Conservation (phyloP, 129 eudicot genomes). For the Chrysanthemum lavandulifolium region DNA sequence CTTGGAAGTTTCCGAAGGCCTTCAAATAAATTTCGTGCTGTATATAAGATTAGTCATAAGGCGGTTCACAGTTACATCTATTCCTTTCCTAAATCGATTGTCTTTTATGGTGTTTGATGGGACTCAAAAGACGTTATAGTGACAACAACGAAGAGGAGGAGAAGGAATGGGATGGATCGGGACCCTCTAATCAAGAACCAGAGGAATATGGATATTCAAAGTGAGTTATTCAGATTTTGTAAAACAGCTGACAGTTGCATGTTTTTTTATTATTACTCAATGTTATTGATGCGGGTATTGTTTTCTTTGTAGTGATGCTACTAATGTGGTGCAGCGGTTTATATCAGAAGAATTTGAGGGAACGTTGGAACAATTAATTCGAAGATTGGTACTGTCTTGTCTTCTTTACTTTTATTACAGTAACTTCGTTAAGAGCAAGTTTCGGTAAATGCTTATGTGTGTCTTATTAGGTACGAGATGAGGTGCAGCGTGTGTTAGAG, state of each 20-base stretch:
- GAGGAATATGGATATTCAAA: constrained; percentile 34
- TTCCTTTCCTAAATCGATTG: constrained; percentile 7
- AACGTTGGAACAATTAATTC: constrained; percentile 57
- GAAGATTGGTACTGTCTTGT: constrained; percentile 43
- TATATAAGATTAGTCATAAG: constrained; percentile 13
- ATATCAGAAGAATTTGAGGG: constrained; percentile 38
- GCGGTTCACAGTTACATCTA: constrained; percentile 28
- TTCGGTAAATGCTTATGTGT: constrained; percentile 6
- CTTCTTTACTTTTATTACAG: constrained; percentile 7
- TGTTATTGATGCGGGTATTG: constrained; percentile 20
- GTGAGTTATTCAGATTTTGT: constrained; percentile 33
- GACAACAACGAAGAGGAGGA: constrained; percentile 21
- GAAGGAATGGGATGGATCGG: constrained; percentile 36
- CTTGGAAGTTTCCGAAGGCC: constrained; percentile 29
- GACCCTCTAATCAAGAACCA: constrained; percentile 33
- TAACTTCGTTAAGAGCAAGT: no score
- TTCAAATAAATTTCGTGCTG: constrained; percentile 13
- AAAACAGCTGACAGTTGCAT: not conserved
- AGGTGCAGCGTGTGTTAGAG: constrained; percentile 41
- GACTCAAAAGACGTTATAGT: constrained; percentile 42
- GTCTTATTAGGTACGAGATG: constrained; percentile 57
- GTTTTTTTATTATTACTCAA: not conserved
- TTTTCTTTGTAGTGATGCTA: constrained; percentile 36
- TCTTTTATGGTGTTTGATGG: constrained; percentile 44
- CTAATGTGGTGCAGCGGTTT: constrained; percentile 34